Percentiles rank a stretch among this genome's conserved stretches.
Evolutionary conservation across 805 yeast genomes (phyloP).

Genomic region (Starmerella floris): DNA sequence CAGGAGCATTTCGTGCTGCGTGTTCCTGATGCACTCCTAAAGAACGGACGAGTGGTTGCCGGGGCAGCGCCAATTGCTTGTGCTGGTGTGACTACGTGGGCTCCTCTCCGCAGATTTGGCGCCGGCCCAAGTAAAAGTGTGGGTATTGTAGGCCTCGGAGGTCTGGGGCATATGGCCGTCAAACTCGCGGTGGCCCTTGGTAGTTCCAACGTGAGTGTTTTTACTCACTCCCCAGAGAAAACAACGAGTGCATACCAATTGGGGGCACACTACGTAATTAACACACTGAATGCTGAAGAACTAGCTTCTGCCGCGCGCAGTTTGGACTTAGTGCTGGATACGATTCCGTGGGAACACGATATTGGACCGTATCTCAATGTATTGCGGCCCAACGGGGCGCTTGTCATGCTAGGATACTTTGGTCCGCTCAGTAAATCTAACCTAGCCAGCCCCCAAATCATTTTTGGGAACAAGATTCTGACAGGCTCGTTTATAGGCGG

Average conservation of each 20-base stretch:
- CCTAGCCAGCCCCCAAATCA: slow-evolving; percentile 37
- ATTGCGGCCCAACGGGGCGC: slow-evolving; percentile 45
- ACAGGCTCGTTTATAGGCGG: slow-evolving; percentile 47
- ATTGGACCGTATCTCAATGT: slow-evolving; percentile 36
- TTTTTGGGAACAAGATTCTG: slow-evolving; percentile 31
- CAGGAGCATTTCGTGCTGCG: slow-evolving; percentile 52
- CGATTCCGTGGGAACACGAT: slow-evolving; percentile 38
- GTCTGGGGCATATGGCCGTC: slow-evolving; percentile 50
- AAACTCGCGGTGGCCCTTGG: slow-evolving; percentile 49
- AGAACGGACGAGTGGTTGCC: slow-evolving; percentile 8
- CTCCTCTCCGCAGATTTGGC: slow-evolving; percentile 43
- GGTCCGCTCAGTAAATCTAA: slow-evolving; percentile 16
- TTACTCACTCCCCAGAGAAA: slow-evolving; percentile 37
- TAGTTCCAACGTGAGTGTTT: slow-evolving; percentile 40
- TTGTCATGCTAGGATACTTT: slow-evolving; percentile 59
- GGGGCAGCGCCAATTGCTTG: slow-evolving; percentile 62
- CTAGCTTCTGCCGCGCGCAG: slow-evolving; percentile 23
- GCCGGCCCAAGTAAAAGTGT: slow-evolving; percentile 40
- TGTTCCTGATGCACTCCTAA: slow-evolving; percentile 33
- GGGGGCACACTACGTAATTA: slow-evolving; percentile 45
- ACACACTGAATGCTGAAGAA: slow-evolving; percentile 32
- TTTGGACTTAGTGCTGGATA: slow-evolving; percentile 43
- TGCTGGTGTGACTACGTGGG: slow-evolving; percentile 62
- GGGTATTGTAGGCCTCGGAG: slow-evolving; percentile 54
- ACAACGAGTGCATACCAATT: slow-evolving; percentile 35